These are phyloP conservation scores for Fusarium citri DNA, from an alignment of 2,329 filamentous ascomycete genomes.

Conservation along the genomic window DNA sequence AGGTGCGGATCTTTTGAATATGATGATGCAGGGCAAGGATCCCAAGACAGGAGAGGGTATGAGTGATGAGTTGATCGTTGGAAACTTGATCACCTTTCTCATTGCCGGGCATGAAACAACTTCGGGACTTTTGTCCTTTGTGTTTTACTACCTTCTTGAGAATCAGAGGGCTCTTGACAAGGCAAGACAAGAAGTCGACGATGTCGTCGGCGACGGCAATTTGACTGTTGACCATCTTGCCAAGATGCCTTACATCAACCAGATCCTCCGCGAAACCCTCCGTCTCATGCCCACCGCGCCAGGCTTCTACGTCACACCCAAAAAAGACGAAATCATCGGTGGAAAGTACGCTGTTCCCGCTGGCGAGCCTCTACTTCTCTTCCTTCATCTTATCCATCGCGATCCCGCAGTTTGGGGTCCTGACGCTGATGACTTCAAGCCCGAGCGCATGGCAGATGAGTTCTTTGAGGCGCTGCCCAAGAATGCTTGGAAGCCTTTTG, in stretches of 20 bases:
- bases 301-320: background rate
- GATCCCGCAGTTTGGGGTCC: conserved; percentile 6
- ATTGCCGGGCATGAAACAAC: conserved; percentile 8
- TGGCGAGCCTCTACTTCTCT: background rate
- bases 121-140: background rate
- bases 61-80: background rate
- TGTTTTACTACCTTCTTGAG: conserved; percentile 5
- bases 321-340: conserved; percentile 8
- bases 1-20: background rate
- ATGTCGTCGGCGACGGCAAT: background rate
- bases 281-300: conserved; percentile 10
- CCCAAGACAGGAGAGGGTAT: conserved; percentile 3
- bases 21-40: conserved; percentile 4
- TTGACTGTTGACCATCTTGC: background rate
- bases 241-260: conserved; percentile 14
- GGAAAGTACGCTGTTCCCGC: background rate
- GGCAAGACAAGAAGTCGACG: background rate
- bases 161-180: background rate
- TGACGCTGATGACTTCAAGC: conserved; percentile 5
- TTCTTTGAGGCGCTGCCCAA: conserved; percentile 7
- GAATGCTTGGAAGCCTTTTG: conserved; percentile 21
- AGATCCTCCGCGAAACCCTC: conserved; percentile 15
- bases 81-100: conserved; percentile 14
- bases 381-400: conserved; percentile 6
- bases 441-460: conserved; percentile 13